These are phyloP conservation scores for Trichosporon inkin DNA, from an alignment of 1,284 basidiomycete species.

Conservation along the genomic window DNA sequence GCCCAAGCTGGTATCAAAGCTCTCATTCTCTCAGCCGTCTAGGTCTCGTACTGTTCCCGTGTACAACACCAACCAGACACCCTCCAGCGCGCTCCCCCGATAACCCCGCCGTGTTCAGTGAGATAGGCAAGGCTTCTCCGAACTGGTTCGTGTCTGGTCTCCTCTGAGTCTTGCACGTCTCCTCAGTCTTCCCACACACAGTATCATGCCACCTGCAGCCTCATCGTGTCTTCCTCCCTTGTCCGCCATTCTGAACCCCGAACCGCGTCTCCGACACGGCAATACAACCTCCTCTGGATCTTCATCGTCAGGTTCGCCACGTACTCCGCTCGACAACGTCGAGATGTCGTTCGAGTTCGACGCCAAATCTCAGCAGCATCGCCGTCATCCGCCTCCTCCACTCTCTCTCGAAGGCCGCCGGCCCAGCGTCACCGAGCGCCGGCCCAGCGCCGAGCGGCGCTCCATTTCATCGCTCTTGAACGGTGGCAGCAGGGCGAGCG, in stretches of 20 bases:
- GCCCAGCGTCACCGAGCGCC: neutral
- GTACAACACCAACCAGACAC: no score
- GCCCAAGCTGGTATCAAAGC: neutral
- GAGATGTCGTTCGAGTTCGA: constrained; percentile 5
- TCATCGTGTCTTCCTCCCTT: neutral
- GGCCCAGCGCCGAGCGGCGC: constrained; percentile 17
- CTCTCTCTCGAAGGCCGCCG: neutral
- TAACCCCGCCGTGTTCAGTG: no score
- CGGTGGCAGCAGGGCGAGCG: neutral
- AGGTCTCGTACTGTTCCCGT: no score
- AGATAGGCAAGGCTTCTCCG: neutral
- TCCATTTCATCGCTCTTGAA: constrained; percentile 18
- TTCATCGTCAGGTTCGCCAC: constrained; percentile 3
- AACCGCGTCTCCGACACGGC: neutral
- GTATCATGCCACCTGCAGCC: constrained; percentile 2
- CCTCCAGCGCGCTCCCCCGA: no score
- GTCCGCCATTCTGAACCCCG: constrained; percentile 2
- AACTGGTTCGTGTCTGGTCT: neutral
- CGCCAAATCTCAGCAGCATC: constrained; percentile 3
- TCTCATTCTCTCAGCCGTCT: neutral
- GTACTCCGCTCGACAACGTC: constrained; percentile 9
- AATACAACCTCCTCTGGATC: neutral
- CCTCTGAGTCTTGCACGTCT: neutral
- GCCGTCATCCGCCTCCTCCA: neutral
- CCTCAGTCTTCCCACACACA: neutral